Evolutionary conservation across 495 filamentous ascomycete genomes (phyloP), one percentile per base, ranked within the genome.

Genomic region (Tuber magnatum): DNA sequence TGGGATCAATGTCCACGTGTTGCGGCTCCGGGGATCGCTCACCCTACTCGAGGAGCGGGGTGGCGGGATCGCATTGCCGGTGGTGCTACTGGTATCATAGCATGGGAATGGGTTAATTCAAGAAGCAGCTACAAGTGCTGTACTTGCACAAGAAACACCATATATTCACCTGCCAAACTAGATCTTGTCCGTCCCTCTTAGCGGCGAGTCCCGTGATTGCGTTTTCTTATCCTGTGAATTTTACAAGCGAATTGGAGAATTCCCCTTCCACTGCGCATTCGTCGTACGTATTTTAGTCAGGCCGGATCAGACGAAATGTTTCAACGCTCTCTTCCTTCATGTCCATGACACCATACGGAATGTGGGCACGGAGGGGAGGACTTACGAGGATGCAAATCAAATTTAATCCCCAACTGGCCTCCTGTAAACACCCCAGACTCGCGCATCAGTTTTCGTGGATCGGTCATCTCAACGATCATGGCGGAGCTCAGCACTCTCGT

Each of bases 381-480:
- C 56, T 35, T 65, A 65, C 56, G 28, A 65, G 56, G 28, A 65
- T 3, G 28, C 14, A 65, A 6, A 65, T 28, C 28, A 35, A 35
- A 65, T 5, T 18, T 14, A 65, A 65, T 65, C 56, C 14, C 28
- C 28, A 32, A 35, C 28, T 35, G 28, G 10, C 56, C 28, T 16
- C 28, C 28, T 28, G 5, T 65, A 65, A 7, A 32, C 28, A 28
- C 56, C 16, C 32, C 28, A 12, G 12, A 65, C 56, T 6, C 14
- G 24, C n/a, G 22, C 0, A 44, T 73, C 35, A 73, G 14, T 38
- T n/a, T 39, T 10, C 38, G 24, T 28, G 71, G 71, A 40, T 73
- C 71, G 39, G 20, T n/a, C 71, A 73, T 73, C 48, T 73, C 71
- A 32, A 73, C 44, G 8, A 73, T 61, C 38, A 24, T 35, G 1